Percentiles rank a stretch among this genome's conserved stretches.
phyloP scores from a whole-genome alignment of 371 early-diverging fungal genomes.

The Apophysomyces sp. region DNA sequence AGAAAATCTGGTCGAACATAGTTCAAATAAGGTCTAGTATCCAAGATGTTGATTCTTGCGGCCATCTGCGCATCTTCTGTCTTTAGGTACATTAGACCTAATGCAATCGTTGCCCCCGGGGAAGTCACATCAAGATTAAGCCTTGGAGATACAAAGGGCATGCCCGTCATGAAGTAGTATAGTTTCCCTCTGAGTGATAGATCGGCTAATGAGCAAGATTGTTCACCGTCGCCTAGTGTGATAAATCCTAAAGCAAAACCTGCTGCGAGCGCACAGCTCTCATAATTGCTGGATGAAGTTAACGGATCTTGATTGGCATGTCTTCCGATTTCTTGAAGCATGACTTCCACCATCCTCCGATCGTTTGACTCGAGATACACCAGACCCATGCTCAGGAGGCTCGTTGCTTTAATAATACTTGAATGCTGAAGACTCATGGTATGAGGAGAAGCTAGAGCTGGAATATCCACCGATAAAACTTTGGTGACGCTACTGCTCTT shows the following conservation, averaged over 20 bases:
- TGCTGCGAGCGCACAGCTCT: conserved; percentile 67
- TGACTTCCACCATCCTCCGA: conserved; percentile 64
- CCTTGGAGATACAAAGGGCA: conserved; percentile 2
- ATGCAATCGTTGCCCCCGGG: conserved; percentile 76
- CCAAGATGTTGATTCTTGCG: conserved; percentile 58
- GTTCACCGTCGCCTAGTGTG: conserved; percentile 66
- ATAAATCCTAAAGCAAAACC: conserved; percentile 87
- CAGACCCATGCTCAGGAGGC: conserved; percentile 76
- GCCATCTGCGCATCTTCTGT: conserved; percentile 71
- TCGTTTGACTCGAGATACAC: conserved; percentile 68
- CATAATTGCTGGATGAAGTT: conserved; percentile 26
- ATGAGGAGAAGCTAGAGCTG: conserved; percentile 52
- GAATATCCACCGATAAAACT: conserved; percentile 72
- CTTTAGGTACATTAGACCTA: conserved; percentile 81
- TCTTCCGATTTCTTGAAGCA: conserved; percentile 68
- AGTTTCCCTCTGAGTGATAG: conserved; percentile 60
- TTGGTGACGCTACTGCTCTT: conserved; percentile 62
- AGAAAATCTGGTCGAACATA: conserved; percentile 72
- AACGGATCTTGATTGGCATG: conserved; percentile 37
- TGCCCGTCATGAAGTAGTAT: conserved; percentile 45
- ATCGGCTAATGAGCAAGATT: conserved; percentile 54
- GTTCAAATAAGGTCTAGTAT: conserved; percentile 54
- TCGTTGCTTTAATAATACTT: conserved; percentile 60
- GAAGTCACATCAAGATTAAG: conserved; percentile 55
- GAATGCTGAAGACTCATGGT: conserved; percentile 46